phyloP scores from a whole-genome alignment of 2,329 filamentous ascomycete genomes.

The Fusarium falciforme region DNA sequence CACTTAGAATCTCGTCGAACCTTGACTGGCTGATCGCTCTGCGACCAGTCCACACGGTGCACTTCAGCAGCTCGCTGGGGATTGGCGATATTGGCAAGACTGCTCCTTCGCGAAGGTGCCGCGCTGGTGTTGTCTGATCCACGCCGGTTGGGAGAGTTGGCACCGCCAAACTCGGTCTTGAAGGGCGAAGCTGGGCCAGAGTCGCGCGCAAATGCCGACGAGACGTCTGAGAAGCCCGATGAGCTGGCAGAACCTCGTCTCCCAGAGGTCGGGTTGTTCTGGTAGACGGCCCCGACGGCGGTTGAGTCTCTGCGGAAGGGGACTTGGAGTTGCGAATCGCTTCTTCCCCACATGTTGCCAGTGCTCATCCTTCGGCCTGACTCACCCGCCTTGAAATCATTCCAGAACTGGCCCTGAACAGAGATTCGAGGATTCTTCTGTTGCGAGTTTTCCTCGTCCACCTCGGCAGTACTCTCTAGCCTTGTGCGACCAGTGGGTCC shows the following conservation, averaged over 20 bases:
- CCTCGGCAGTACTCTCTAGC: slow-evolving; percentile 52
- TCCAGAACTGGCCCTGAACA: slow-evolving; percentile 44
- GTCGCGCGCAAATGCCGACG: slow-evolving; percentile 30
- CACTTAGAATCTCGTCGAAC: slow-evolving; percentile 61
- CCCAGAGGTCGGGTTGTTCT: not conserved
- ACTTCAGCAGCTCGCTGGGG: slow-evolving; percentile 44
- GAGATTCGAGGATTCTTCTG: slow-evolving; percentile 44
- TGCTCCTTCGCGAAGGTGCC: slow-evolving; percentile 31
- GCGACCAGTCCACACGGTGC: slow-evolving; percentile 68
- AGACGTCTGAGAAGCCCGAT: slow-evolving; percentile 31
- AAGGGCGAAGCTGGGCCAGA: slow-evolving; percentile 31
- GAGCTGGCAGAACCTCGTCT: slow-evolving; percentile 34
- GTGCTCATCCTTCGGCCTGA: slow-evolving; percentile 53
- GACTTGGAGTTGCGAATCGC: slow-evolving; percentile 9
- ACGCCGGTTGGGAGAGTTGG: slow-evolving; percentile 25
- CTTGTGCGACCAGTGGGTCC: slow-evolving; percentile 52
- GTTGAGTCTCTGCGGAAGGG: slow-evolving; percentile 27
- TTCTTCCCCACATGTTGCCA: slow-evolving; percentile 46
- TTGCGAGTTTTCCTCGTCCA: slow-evolving; percentile 39
- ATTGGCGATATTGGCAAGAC: slow-evolving; percentile 23
- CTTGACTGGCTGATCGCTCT: slow-evolving; percentile 60
- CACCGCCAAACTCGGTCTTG: slow-evolving; percentile 28
- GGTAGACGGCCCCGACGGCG: slow-evolving; percentile 13
- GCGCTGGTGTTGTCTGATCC: slow-evolving; percentile 29
- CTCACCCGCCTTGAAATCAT: slow-evolving; percentile 17